Evolutionary conservation across 495 filamentous ascomycete genomes (phyloP), one percentile per base, ranked within the genome.

Genomic region (Penicillium pancosmium): DNA sequence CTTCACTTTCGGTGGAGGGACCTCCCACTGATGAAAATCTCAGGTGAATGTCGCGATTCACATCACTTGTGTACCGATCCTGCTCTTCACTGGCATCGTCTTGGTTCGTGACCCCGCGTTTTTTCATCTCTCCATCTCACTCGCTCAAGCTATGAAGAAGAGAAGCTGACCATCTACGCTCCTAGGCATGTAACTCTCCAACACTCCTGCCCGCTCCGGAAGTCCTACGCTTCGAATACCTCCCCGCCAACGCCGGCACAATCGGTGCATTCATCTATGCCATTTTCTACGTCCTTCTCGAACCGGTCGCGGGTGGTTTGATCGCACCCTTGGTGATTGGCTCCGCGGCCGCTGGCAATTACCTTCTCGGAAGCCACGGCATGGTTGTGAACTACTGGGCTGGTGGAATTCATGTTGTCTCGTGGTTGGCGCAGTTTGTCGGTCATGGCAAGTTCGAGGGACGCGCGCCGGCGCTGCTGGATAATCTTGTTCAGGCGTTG

Each of bases 401-500:
- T 33, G 77, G 84, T 33, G 86, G 75, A 3, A 70, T 93, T 31
- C 85, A 91, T 56, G 67, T 91, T 36, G 76, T 85, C n/a, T 85
- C 83, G 47, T 98, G 94, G 94, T 69, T 96, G 46, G 78, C 84
- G 33, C 94, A 98, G 70, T 96, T 98, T 71, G 59, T 97, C 41
- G 94, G 94, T 43, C 94, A 98, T 67, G 93, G 93, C 16, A 85
- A 82, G 9, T 98, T 90, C 65, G 94, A 98, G 74, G 86, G 90
- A 23, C 80, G 93, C 41, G 91, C 93, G 2, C 94, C 94, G 11
- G 93, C 93, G 12, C 67, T 96, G 58, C 73, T 97, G 61, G 93
- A 97, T 73, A 98, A 97, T 67, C 73, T 97, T 35, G 80, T 93
- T 23, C 93, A 97, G 72, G 92, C 94, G 23, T 68, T 97, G 54